Evolutionary conservation across 352 stramenopile species (phyloP).

Genomic region (Globisporangium okanoganense): DNA sequence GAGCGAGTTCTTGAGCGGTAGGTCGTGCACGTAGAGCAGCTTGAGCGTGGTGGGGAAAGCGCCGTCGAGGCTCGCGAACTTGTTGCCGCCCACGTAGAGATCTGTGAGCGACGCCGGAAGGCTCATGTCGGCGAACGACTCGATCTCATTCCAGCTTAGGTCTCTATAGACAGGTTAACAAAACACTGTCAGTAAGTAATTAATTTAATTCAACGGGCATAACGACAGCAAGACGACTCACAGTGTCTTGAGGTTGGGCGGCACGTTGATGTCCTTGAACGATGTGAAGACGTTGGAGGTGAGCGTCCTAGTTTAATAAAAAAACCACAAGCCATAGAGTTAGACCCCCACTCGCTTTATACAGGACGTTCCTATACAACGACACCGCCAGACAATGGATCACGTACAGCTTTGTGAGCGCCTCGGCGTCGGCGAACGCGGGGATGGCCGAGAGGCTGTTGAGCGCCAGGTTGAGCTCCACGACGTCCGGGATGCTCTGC

Average conservation of each 20-base stretch:
- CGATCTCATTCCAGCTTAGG: slow-evolving; percentile 64
- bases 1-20: slow-evolving; percentile 35
- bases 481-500: slow-evolving; percentile 38
- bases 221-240: slow-evolving; percentile 15
- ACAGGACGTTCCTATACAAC: background rate
- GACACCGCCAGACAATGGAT: too few species aligned
- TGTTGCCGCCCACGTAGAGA: slow-evolving; percentile 63
- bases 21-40: slow-evolving; percentile 69
- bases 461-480: slow-evolving; percentile 47
- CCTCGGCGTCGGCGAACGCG: slow-evolving; percentile 21
- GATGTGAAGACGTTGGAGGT: slow-evolving; percentile 42
- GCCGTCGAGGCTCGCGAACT: slow-evolving; percentile 50
- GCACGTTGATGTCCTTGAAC: slow-evolving; percentile 39
- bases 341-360: background rate
- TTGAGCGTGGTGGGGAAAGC: slow-evolving; percentile 47
- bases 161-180: slow-evolving; percentile 17
- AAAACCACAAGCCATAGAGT: background rate
- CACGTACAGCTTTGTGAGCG: slow-evolving; percentile 41
- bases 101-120: slow-evolving; percentile 44
- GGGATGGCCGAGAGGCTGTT: slow-evolving; percentile 45
- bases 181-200: background rate
- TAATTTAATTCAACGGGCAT: background rate
- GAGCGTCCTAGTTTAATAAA: slow-evolving; percentile 30
- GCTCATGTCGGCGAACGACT: slow-evolving; percentile 56
- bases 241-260: slow-evolving; percentile 33